Evolutionary conservation across 768 basidiomycete species (phyloP), one percentile per base, ranked within the genome.

Genomic region (Pleurotus tuber-regium): DNA sequence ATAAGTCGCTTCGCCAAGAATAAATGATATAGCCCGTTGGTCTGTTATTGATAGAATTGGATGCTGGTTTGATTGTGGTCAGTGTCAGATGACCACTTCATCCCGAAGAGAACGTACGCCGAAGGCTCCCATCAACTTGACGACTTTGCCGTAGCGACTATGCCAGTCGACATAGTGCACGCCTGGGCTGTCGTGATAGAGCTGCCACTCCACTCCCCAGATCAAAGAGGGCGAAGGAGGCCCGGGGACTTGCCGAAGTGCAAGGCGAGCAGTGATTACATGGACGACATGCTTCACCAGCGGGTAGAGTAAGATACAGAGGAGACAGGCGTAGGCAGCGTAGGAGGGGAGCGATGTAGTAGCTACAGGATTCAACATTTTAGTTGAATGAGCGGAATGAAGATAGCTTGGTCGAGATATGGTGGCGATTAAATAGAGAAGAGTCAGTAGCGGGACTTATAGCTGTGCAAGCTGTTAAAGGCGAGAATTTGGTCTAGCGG

Each of bases 171-270:
- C 52, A 61, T 84, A 83, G 11, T 70, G 70, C 7, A 66, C 63
- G 11, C 84, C 84, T 30, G 84, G 84, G n/a, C 61, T 25, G n/a
- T 63, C 62, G 44, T 74, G 70, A 57, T 81, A 84, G 10, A 84
- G 74, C 12, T 67, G 55, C 75, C 79, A 79, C 58, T 84, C 83
- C 56, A 83, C 76, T 1, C 83, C 84, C 83, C 83, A 85, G 2
- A 85, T 53, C 51, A 74, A 64, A 24, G 80, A 83, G 23, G 68
- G 70, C 5, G 67, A 26, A 16, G 58, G 61, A 8, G 83, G 84
- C 1, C 84, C 82, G 12, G 80, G 80, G 28, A 84, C 63, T 54
- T 75, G 70, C 52, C 68, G 57, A 44, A 84, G 66, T 23, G 63
- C 48, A 26, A 64, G 50, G 1, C 68, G 58, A 54, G 61, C 55